Evolutionary conservation across 306 rosid species (phyloP).

Genomic region (Corylus avellana): DNA sequence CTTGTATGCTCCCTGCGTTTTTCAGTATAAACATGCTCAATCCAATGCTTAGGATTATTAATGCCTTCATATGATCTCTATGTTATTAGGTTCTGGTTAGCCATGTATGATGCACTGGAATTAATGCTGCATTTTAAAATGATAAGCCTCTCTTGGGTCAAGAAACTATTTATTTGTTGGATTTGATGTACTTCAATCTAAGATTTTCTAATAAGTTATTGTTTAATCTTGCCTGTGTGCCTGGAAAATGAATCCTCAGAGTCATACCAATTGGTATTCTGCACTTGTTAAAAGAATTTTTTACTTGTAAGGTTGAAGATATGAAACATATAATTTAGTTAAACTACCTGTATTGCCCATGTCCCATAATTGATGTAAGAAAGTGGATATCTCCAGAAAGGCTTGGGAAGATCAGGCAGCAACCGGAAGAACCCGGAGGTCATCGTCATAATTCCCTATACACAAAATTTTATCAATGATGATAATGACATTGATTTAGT

Average conservation of each 20-base stretch:
- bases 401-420: constrained; percentile 68
- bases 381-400: constrained; percentile 84
- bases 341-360: constrained; percentile 81
- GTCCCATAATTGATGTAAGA: constrained; percentile 82
- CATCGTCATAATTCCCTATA: constrained; percentile 93
- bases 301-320: not conserved
- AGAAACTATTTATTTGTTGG: too few relatives aligned
- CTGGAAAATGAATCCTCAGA: too few relatives aligned
- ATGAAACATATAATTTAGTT: not conserved
- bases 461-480: not conserved
- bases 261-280: too few relatives aligned
- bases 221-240: too few relatives aligned
- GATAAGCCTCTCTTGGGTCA: too few relatives aligned
- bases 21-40: constrained; percentile 1
- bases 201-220: too few relatives aligned
- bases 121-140: not conserved
- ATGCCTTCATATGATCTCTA: not conserved
- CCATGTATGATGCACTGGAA: not conserved
- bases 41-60: not conserved
- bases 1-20: constrained; percentile 83
- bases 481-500: not conserved
- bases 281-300: too few relatives aligned
- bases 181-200: too few relatives aligned
- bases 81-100: not conserved
- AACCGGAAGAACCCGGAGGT: constrained; percentile 77